Base-by-base conservation (phyloP, 768 basidiomycete genomes). In the Tubosaeta sp. region DNA sequence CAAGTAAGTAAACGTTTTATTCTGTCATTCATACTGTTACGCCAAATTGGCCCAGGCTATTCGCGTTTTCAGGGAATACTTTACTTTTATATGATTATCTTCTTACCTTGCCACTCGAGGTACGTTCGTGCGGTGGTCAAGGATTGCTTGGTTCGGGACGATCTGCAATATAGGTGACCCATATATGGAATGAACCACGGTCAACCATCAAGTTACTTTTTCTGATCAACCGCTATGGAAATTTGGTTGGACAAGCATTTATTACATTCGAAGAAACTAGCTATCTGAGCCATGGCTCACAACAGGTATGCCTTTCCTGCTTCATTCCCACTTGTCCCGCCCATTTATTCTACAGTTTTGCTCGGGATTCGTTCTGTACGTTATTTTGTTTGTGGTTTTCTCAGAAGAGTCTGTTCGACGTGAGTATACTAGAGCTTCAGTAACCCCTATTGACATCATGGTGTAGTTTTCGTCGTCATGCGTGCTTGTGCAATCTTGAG, bases 61-160 rank as follows among this genome's bases (percentile, higher is more conserved):
- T 44, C 24, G 38, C 55, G 12, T 32, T 65, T 44, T 32, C 58
- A 35, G 65, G 65, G 14, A 36, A 38, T 24, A 41, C 60, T 10
- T 22, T 69, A 1, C 62, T 66, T 11, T 9, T 54, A 5, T 62
- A 65, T 21, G 65, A 67, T 30, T 60, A 64, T 46, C 16, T 67
- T 45, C 49, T 67, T 0, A 69, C 67, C 6, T 8, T 69, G 25
- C 21, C n/a, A n/a, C n/a, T n/a, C n/a, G n/a, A n/a, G n/a, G n/a
- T n/a, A n/a, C n/a, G n/a, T n/a, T n/a, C n/a, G n/a, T n/a, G 6
- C 11, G 19, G 11, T 40, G 25, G 13, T n/a, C 18, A 29, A 3
- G 9, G 25, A n/a, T n/a, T 48, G 4, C 54, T 62, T 46, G 65
- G 69, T 53, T 67, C 65, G 14, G 12, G n/a, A n/a, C 6, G 5